These are phyloP conservation scores for Cronartium ribicola DNA, from an alignment of 1,284 basidiomycete species.

Conservation along the genomic window DNA sequence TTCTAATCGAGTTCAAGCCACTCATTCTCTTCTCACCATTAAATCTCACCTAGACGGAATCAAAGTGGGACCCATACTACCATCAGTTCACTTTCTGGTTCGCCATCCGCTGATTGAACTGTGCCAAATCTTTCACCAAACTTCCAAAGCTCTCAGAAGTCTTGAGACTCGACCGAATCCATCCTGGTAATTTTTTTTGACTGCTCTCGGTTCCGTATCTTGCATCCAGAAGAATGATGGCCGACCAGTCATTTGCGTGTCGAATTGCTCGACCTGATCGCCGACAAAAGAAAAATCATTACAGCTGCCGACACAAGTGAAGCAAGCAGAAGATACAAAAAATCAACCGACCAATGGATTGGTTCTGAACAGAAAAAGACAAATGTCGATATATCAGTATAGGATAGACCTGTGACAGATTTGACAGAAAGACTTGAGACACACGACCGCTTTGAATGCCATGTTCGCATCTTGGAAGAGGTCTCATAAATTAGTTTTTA, in stretches of 20 bases:
- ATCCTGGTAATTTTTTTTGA: slow-evolving; percentile 71
- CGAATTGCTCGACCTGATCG: slow-evolving; percentile 76
- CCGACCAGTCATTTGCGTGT: slow-evolving; percentile 77
- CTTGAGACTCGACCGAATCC: slow-evolving; percentile 70
- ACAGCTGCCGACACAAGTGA: background rate
- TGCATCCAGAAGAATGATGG: slow-evolving; percentile 69
- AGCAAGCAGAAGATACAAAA: slow-evolving; percentile 25
- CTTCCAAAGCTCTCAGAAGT: slow-evolving; percentile 68
- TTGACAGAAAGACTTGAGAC: background rate
- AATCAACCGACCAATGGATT: slow-evolving; percentile 16
- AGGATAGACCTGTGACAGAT: background rate
- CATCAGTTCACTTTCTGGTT: slow-evolving; percentile 31
- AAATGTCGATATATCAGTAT: background rate
- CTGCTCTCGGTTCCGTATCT: slow-evolving; percentile 69
- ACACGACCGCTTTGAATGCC: slow-evolving; percentile 80
- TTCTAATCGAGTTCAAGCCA: background rate
- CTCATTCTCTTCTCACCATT: background rate
- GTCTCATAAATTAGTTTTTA: slow-evolving; percentile 46
- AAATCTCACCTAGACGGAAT: too few species aligned
- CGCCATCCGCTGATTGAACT: slow-evolving; percentile 47
- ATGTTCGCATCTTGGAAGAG: slow-evolving; percentile 59
- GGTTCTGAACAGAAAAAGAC: background rate
- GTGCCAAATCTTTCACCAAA: slow-evolving; percentile 62
- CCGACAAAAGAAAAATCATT: slow-evolving; percentile 9
- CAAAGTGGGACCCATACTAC: background rate